Evolutionary conservation across 2,329 filamentous ascomycete genomes (phyloP), one percentile per base, ranked within the genome.

Genomic region (Penicillium sp.): DNA sequence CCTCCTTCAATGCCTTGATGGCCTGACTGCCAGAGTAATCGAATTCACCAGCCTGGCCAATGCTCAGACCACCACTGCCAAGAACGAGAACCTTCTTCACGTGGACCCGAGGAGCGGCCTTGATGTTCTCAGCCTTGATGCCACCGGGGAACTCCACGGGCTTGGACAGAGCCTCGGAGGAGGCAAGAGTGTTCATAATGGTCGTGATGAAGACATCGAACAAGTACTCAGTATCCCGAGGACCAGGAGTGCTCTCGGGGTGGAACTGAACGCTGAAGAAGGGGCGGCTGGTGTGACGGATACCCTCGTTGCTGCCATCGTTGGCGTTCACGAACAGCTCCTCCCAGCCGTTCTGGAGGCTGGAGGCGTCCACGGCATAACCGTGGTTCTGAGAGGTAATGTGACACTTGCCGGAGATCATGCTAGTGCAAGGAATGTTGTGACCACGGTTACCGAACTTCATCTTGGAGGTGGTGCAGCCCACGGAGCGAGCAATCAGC

Each of bases 221-320:
- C 27, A 99, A 83, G 73, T 91, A 97, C 76, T 99, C 95, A 31
- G 95, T 99, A 74, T 99, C 95, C 37, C 92, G 87, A 53, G 95
- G 95, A 58, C 95, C 95, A 2, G 95, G 95, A 1, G 92, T 96
- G 81, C 93, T 96, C 78, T 99, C 95, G 0, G 95, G 95, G 73
- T 99, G 95, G 81, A 99, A 99, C 75, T 99, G 95, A n/a, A 98
- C 95, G 82, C 92, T 97, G 83, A 99, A 99, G 81, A 94, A 96
- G 53, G 95, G 95, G 71, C 88, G 90, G 75, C 82, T 85, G 50
- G 85, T 81, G 76, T 98, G 92, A 77, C 93, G 89, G 73, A 99
- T 97, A 79, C 95, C 95, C 81, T 99, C 95, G 77, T 99, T 99
- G 79, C 91, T 97, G 69, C 91, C 91, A 69, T 99, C 95, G 76